phyloP scores from a whole-genome alignment of 1,139 yeast genomes.

The Saccharomyces uvarum region DNA sequence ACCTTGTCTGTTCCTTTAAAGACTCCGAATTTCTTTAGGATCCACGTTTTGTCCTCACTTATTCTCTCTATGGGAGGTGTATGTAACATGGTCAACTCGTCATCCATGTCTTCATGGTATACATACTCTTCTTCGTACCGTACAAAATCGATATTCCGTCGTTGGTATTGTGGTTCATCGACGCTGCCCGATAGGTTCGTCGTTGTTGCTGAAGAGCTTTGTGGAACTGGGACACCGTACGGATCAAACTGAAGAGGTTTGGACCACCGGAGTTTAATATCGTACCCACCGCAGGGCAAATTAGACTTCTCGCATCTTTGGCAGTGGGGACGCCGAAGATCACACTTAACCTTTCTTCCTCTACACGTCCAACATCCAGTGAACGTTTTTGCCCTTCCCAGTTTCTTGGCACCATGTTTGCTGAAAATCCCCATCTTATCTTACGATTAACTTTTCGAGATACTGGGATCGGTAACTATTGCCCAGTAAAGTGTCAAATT shows the following conservation, averaged over 20 bases:
- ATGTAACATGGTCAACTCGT: conserved; percentile 57
- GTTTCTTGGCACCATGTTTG: conserved; percentile 4
- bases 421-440: conserved; percentile 1
- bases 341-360: conserved; percentile 53
- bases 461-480: background rate
- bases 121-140: conserved; percentile 57
- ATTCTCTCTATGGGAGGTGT: conserved; percentile 40
- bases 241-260: conserved; percentile 44
- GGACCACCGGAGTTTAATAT: conserved; percentile 74
- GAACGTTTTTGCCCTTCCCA: conserved; percentile 38
- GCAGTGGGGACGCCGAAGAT: conserved; percentile 47
- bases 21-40: conserved; percentile 80
- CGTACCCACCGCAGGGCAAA: conserved; percentile 72
- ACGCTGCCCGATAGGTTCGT: conserved; percentile 5
- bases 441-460: background rate
- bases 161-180: conserved; percentile 33
- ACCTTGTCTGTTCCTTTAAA: conserved; percentile 37
- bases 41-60: conserved; percentile 45
- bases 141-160: conserved; percentile 74
- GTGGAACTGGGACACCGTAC: conserved; percentile 30
- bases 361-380: conserved; percentile 63
- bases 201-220: conserved; percentile 25
- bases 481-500: background rate
- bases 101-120: conserved; percentile 76
- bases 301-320: conserved; percentile 47